Base-by-base conservation (phyloP, 2,329 filamentous ascomycete species). In the Talaromyces sp. region DNA sequence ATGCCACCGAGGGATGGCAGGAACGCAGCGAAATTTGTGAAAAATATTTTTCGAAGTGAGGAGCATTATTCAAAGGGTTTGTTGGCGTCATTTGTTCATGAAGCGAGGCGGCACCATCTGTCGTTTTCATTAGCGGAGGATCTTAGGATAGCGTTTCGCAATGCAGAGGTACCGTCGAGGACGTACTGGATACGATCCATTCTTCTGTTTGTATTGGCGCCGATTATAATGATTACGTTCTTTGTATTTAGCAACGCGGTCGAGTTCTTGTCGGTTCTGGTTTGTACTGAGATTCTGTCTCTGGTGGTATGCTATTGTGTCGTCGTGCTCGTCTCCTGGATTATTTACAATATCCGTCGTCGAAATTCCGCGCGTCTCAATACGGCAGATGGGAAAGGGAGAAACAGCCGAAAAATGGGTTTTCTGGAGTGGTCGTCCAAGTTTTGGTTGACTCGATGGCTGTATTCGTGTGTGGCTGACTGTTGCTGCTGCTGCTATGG, bases 371-470 rank as follows among this genome's bases (percentile, higher is more conserved):
- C 12, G 8, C 35, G 12, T 14, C 14, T 50, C 31, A 58, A 58
- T 18, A 4, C 12, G 6, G 46, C 5, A 11, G 31, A 18, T 3
- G 4, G 21, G 44, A 35, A 35, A n/a, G 42, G n/a, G 14, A 23
- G 18, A 9, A 12, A 18, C 7, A 8, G 6, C 18, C 25, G 5
- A 4, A 28, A 56, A 21, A 54, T 18, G 28, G 39, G 42, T 1
- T 60, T 63, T 31, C 23, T 31, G 7, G 50, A 63, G 6, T 63
- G 62, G 62, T 46, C 48, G 9, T 54, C 62, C 5, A 18, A 40
- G 39, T 63, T 63, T 14, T 60, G 57, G 62, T 18, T 63, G 50
- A 63, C 62, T 37, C 21, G 62, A n/a, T 56, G 21, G 33, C 9
- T 57, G 2, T 40, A 44, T 16, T 39, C 37, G 11, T 46, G 9